Evolutionary conservation across 2,329 filamentous ascomycete genomes (phyloP).

Genomic region (Colletotrichum zoysiae): DNA sequence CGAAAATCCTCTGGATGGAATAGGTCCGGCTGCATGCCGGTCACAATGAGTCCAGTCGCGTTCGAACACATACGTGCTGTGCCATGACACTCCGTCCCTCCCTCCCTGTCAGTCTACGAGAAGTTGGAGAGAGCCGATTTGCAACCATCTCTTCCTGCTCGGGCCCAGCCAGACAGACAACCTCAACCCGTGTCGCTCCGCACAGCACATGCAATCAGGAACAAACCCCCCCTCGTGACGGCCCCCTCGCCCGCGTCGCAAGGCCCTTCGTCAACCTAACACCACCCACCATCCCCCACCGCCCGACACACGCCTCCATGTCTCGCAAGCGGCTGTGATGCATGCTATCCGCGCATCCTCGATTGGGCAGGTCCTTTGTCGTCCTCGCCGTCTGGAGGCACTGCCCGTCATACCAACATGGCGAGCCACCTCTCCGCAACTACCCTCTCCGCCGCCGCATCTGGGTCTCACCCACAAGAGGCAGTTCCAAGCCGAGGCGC

Average conservation of each 20-base stretch:
- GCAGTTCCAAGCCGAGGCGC: slow-evolving; percentile 52
- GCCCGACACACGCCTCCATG: slow-evolving; percentile 29
- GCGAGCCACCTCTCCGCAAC: slow-evolving; percentile 38
- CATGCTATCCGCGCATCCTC: slow-evolving; percentile 43
- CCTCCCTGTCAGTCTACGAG: slow-evolving; percentile 20
- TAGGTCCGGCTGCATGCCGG: slow-evolving; percentile 32
- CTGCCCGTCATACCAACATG: slow-evolving; percentile 21
- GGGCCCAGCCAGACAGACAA: no score
- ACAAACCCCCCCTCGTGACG: background rate
- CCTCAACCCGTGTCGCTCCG: background rate
- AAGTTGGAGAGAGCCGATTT: slow-evolving; percentile 19
- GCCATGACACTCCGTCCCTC: no score
- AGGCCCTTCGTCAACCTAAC: slow-evolving; percentile 15
- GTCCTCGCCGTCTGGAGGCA: slow-evolving; percentile 20
- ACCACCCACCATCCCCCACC: slow-evolving; percentile 17
- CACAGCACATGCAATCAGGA: slow-evolving; percentile 17
- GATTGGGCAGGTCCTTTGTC: slow-evolving; percentile 42
- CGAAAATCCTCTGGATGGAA: slow-evolving; percentile 22
- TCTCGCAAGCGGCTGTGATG: slow-evolving; percentile 44
- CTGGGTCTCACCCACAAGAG: slow-evolving; percentile 45
- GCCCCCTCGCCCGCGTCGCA: slow-evolving; percentile 5
- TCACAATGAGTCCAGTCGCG: slow-evolving; percentile 44
- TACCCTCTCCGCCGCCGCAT: slow-evolving; percentile 37
- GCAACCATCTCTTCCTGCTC: slow-evolving; percentile 2
- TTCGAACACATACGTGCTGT: slow-evolving; percentile 41